phyloP scores from a whole-genome alignment of 805 yeast species.

The Wickerhamiella dianesei region DNA sequence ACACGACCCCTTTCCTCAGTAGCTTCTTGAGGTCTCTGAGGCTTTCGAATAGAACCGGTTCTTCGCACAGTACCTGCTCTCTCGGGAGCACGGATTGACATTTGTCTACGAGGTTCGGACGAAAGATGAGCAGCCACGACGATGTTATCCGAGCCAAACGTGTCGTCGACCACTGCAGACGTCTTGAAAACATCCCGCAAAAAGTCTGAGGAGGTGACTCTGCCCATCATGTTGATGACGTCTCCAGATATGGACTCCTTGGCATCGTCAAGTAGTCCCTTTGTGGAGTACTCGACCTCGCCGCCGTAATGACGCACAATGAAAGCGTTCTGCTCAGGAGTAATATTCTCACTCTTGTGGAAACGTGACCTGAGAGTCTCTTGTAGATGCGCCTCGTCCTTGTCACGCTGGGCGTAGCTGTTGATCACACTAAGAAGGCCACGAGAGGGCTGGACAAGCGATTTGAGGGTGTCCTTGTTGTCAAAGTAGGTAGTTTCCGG shows the following conservation, averaged over 20 bases:
- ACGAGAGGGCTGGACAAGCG: conserved; percentile 31
- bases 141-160: conserved; percentile 19
- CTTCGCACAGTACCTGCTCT: conserved; percentile 12
- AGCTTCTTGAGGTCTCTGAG: conserved; percentile 5
- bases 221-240: conserved; percentile 27
- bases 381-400: conserved; percentile 23
- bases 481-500: conserved; percentile 46
- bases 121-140: conserved; percentile 29
- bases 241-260: conserved; percentile 37
- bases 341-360: conserved; percentile 21
- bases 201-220: conserved; percentile 28
- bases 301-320: conserved; percentile 46
- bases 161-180: conserved; percentile 27
- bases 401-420: conserved; percentile 27
- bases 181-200: conserved; percentile 24
- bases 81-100: conserved; percentile 19
- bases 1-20: conserved; percentile 3
- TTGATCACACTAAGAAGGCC: conserved; percentile 29
- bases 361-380: conserved; percentile 24
- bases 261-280: conserved; percentile 38
- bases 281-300: conserved; percentile 40
- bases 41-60: conserved; percentile 13
- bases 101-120: conserved; percentile 30
- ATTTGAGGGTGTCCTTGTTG: conserved; percentile 41
- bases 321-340: conserved; percentile 32